Conservation (phyloP, 108 stramenopile species). For the Poteriospumella lacustris region DNA sequence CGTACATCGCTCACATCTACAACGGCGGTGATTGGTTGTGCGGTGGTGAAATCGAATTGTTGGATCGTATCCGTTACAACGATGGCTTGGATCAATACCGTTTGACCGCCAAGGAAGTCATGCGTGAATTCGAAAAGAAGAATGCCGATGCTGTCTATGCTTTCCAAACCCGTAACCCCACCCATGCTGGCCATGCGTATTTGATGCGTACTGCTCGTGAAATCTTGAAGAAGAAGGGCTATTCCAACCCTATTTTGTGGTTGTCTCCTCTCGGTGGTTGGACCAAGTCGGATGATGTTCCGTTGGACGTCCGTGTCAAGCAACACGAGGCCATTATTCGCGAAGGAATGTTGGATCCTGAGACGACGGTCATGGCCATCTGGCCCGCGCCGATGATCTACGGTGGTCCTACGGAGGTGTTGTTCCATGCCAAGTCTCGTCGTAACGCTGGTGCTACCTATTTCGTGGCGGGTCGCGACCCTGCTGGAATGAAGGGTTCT, state of each 20-base stretch:
- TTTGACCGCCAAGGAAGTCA: constrained; percentile 78
- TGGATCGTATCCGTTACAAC: constrained; percentile 68
- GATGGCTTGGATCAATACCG: constrained; percentile 97
- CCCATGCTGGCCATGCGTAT: constrained; percentile 97
- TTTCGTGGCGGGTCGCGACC: constrained; percentile 95
- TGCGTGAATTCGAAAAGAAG: constrained; percentile 82
- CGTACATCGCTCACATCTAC: constrained; percentile 89
- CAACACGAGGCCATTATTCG: constrained; percentile 87
- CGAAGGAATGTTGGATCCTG: constrained; percentile 82
- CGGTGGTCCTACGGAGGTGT: constrained; percentile 96
- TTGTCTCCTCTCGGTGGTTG: constrained; percentile 93
- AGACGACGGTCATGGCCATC: constrained; percentile 95
- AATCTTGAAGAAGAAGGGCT: constrained; percentile 65
- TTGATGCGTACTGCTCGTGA: constrained; percentile 92
- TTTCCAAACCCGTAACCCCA: constrained; percentile 95
- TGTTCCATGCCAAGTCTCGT: constrained; percentile 94
- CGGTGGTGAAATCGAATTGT: constrained; percentile 88
- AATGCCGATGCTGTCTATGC: constrained; percentile 95
- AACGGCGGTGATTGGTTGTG: constrained; percentile 85
- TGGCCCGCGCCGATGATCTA: constrained; percentile 99
- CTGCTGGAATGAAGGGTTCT: constrained; percentile 92
- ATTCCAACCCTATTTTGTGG: constrained; percentile 91
- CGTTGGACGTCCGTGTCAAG: constrained; percentile 91
- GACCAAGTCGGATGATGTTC: constrained; percentile 96
- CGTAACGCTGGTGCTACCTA: constrained; percentile 87